phyloP scores from a whole-genome alignment of 768 basidiomycete genomes.

The Rhizopogon roseolus region DNA sequence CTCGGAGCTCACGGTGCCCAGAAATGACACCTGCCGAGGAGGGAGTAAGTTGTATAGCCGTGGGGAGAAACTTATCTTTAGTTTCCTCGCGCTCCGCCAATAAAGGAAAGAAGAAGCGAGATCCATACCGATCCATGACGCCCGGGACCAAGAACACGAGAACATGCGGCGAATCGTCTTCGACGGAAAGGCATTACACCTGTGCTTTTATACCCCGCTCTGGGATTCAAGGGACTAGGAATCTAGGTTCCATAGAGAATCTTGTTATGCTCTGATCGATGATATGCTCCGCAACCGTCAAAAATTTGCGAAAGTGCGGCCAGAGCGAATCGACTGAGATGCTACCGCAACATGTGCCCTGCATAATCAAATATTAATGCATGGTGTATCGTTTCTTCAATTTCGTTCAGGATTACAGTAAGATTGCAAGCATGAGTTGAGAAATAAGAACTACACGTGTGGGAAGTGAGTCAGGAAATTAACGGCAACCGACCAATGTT shows the following conservation, averaged over 20 bases:
- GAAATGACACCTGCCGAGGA: conserved; percentile 3
- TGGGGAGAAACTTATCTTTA: conserved; percentile 1
- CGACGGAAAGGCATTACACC: conserved; percentile 1
- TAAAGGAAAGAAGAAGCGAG: conserved; percentile 1
- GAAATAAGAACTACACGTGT: not conserved
- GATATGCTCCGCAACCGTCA: not conserved
- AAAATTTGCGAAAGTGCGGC: not conserved
- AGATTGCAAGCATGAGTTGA: not conserved
- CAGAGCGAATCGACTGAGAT: not conserved
- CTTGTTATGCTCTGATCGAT: not conserved
- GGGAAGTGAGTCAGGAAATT: not conserved
- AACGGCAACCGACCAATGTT: not conserved
- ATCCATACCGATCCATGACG: not conserved
- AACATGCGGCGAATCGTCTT: not conserved
- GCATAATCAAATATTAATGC: not conserved
- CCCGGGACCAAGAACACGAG: not conserved
- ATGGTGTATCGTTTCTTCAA: not conserved
- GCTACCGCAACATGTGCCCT: not conserved
- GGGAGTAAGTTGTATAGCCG: not conserved
- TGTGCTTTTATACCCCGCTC: not conserved
- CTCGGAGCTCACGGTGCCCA: not conserved
- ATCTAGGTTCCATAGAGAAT: not conserved
- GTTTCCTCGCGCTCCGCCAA: not conserved
- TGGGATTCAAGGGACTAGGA: not conserved
- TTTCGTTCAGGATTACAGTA: not conserved